A percentile compares a stretch with the other conserved stretches of the same genome.
These are phyloP conservation scores for Cordyceps fumosorosea DNA, from an alignment of 2,329 filamentous ascomycete species.

Conservation along the genomic window DNA sequence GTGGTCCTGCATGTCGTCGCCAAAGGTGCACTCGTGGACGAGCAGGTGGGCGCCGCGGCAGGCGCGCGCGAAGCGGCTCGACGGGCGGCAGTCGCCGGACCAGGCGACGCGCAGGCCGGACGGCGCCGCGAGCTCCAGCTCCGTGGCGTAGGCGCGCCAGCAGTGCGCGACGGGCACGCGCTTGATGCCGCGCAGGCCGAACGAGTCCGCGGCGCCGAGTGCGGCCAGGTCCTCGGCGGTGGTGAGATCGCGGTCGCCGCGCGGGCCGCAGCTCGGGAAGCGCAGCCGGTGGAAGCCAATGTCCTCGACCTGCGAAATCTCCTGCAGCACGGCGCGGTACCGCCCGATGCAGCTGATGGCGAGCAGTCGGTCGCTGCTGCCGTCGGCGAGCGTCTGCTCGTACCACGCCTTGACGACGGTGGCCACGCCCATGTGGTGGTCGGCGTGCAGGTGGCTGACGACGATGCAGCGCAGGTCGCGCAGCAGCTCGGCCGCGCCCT, in stretches of 20 bases:
- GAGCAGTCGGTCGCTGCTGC: slow-evolving; percentile 39
- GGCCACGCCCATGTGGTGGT: slow-evolving; percentile 86
- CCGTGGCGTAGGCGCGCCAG: slow-evolving; percentile 66
- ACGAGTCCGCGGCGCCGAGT: slow-evolving; percentile 32
- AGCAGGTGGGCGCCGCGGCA: slow-evolving; percentile 73
- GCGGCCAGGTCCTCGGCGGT: slow-evolving; percentile 30
- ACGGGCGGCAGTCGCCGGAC: slow-evolving; percentile 89
- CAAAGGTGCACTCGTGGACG: slow-evolving; percentile 94
- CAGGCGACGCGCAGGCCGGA: slow-evolving; percentile 82
- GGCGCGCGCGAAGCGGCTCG: slow-evolving; percentile 58
- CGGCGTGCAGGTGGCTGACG: slow-evolving; percentile 93
- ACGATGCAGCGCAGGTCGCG: slow-evolving; percentile 73
- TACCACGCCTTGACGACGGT: slow-evolving; percentile 80
- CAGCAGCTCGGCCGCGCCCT: slow-evolving; percentile 65
- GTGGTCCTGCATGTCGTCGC: slow-evolving; percentile 72
- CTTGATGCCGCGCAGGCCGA: slow-evolving; percentile 61
- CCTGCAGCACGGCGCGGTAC: slow-evolving; percentile 71
- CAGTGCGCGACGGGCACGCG: slow-evolving; percentile 72
- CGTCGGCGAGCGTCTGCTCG: slow-evolving; percentile 36
- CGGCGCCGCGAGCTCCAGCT: slow-evolving; percentile 60
- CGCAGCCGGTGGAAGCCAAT: slow-evolving; percentile 56
- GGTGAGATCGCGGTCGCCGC: slow-evolving; percentile 20
- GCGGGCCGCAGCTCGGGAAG: slow-evolving; percentile 25
- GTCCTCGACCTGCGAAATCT: slow-evolving; percentile 74
- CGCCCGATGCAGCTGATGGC: slow-evolving; percentile 61